A percentile compares a stretch with the other conserved stretches of the same genome.
Evolutionary conservation across 2,329 filamentous ascomycete genomes (phyloP).

Genomic region (Monilinia polystroma): DNA sequence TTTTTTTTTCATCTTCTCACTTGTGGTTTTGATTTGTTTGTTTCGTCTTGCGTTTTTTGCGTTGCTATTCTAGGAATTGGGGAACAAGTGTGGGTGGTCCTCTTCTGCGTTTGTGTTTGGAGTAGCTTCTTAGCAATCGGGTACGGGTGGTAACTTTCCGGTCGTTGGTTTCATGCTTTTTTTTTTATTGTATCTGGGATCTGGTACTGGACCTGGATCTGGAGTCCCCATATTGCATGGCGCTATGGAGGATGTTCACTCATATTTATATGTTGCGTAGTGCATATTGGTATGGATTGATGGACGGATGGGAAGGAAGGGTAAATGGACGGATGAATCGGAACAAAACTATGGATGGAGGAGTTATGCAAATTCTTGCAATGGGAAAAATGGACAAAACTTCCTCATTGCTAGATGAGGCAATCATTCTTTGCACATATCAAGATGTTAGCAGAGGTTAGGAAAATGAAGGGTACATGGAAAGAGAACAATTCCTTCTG

Average conservation of each 20-base stretch:
- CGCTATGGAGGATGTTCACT: conserved; percentile 13
- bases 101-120: conserved; percentile 21
- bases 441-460: not conserved
- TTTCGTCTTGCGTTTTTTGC: conserved; percentile 16
- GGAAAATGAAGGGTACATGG: not conserved
- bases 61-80: conserved; percentile 9
- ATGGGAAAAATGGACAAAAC: not conserved
- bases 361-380: not conserved
- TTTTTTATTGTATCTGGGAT: not conserved
- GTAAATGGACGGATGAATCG: not conserved
- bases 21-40: conserved; percentile 11
- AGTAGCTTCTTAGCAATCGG: conserved; percentile 5
- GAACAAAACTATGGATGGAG: not conserved
- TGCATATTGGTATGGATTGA: conserved; percentile 13
- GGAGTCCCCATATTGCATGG: conserved; percentile 6
- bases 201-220: conserved; percentile 13
- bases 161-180: not conserved
- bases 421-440: not conserved
- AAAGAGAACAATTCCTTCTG: not conserved
- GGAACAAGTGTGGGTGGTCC: conserved; percentile 1
- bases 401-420: not conserved
- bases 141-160: not conserved
- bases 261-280: not conserved
- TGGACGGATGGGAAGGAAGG: conserved; percentile 4
- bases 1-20: not conserved